Conservation (phyloP, 352 stramenopile genomes). For the Hyaloperonospora arabidopsidis region DNA sequence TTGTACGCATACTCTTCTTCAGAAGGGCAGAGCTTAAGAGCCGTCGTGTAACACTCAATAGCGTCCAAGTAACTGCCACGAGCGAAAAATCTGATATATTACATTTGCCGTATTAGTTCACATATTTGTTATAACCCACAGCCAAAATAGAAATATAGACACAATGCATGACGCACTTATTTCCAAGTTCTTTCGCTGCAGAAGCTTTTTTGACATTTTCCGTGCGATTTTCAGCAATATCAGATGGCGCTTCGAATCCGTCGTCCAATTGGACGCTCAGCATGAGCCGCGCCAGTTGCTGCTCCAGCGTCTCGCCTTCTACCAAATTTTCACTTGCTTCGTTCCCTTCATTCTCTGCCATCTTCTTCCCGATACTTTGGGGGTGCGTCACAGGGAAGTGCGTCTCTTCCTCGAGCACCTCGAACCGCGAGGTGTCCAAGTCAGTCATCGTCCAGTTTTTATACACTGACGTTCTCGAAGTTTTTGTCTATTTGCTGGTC, state of each 20-base stretch:
- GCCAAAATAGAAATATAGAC: background rate
- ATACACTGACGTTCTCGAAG: conserved; percentile 14
- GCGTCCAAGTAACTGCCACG: conserved; percentile 66
- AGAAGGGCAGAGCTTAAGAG: conserved; percentile 65
- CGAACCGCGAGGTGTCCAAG: conserved; percentile 33
- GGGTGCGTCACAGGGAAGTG: conserved; percentile 48
- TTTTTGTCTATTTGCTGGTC: background rate
- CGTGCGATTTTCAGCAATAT: conserved; percentile 2
- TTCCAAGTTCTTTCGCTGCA: conserved; percentile 74
- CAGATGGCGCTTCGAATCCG: conserved; percentile 18
- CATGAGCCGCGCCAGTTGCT: conserved; percentile 50
- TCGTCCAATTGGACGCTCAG: conserved; percentile 25
- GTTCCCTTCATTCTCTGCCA: conserved; percentile 3
- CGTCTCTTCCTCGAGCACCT: conserved; percentile 82
- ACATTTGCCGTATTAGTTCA: background rate
- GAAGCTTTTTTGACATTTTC: conserved; percentile 63
- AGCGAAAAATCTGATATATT: conserved; percentile 52
- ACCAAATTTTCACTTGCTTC: conserved; percentile 7
- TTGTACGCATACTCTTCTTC: conserved; percentile 80
- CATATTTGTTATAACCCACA: background rate
- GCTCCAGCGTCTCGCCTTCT: conserved; percentile 54
- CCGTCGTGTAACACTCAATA: conserved; percentile 80
- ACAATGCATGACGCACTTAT: conserved; percentile 41
- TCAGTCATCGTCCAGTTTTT: conserved; percentile 14
- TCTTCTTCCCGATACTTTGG: conserved; percentile 17